A percentile compares a stretch with the other conserved stretches of the same genome.
Conservation (phyloP, 2,329 filamentous ascomycete genomes). For the Mycosphaerelloides madeirae region DNA sequence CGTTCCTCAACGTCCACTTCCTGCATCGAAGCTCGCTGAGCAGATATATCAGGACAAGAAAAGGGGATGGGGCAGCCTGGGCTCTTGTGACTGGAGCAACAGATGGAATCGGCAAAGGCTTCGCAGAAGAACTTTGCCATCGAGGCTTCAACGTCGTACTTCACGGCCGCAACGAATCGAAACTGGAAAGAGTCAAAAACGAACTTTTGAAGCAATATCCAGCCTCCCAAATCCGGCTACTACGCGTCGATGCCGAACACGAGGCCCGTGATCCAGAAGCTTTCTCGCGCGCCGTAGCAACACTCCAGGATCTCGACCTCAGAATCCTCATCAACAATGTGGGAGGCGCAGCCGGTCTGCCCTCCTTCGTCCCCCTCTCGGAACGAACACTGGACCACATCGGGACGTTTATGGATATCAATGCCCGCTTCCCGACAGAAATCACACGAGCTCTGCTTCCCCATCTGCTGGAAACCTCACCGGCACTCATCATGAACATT, state of each 20-base stretch:
- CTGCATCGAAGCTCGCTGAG: constrained; percentile 21
- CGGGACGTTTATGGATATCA: constrained; percentile 44
- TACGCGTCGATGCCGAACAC: constrained; percentile 25
- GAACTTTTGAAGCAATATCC: constrained; percentile 42
- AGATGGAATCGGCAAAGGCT: constrained; percentile 52
- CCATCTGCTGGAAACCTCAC: constrained; percentile 36
- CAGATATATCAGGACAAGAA: constrained; percentile 15
- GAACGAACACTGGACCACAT: constrained; percentile 36
- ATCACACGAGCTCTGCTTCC: constrained; percentile 47
- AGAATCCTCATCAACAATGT: constrained; percentile 57
- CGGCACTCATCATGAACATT: constrained; percentile 49
- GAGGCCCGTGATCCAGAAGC: constrained; percentile 40
- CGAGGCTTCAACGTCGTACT: constrained; percentile 54
- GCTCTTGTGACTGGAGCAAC: constrained; percentile 45
- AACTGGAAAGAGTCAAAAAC: constrained; percentile 42
- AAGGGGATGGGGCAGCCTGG: constrained; percentile 12
- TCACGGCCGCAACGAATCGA: constrained; percentile 51
- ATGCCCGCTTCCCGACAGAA: constrained; percentile 48
- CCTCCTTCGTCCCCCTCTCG: constrained; percentile 36
- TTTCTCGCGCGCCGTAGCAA: constrained; percentile 24
- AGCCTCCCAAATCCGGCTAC: constrained; percentile 33
- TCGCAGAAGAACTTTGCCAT: constrained; percentile 49
- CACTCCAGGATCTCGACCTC: constrained; percentile 37
- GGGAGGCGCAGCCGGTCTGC: constrained; percentile 38
- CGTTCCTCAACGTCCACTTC: constrained; percentile 23